phyloP scores from a whole-genome alignment of 2,329 filamentous ascomycete genomes.

The Calycina marina region DNA sequence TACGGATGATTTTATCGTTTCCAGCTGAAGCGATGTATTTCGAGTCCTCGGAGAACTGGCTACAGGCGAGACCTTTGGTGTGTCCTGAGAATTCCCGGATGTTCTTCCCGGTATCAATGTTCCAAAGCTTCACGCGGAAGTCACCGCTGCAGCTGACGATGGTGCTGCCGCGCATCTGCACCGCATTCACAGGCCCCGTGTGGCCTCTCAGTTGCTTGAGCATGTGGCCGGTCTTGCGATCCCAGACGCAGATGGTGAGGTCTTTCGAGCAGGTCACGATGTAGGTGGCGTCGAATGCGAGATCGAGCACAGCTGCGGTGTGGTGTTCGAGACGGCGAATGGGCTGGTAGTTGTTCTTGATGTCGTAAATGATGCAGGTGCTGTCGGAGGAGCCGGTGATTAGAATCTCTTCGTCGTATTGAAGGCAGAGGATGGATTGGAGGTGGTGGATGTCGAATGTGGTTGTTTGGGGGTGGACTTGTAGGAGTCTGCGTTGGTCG shows the following conservation, averaged over 20 bases:
- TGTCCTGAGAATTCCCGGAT: slow-evolving; percentile 84
- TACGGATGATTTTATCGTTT: slow-evolving; percentile 89
- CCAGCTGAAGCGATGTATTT: slow-evolving; percentile 85
- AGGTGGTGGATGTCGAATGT: slow-evolving; percentile 60
- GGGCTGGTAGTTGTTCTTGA: slow-evolving; percentile 64
- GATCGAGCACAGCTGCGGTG: slow-evolving; percentile 77
- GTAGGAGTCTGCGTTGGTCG: slow-evolving; percentile 22
- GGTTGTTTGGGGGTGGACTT: slow-evolving; percentile 37
- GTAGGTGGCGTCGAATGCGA: slow-evolving; percentile 81
- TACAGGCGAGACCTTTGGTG: slow-evolving; percentile 86
- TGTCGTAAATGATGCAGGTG: slow-evolving; percentile 81
- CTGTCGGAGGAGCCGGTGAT: slow-evolving; percentile 91
- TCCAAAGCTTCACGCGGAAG: slow-evolving; percentile 89
- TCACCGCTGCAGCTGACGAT: slow-evolving; percentile 91
- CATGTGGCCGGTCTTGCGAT: slow-evolving; percentile 61
- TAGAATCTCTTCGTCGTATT: slow-evolving; percentile 85
- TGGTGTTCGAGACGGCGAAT: slow-evolving; percentile 67
- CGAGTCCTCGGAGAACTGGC: slow-evolving; percentile 93
- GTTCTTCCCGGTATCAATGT: slow-evolving; percentile 73
- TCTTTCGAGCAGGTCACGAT: slow-evolving; percentile 98
- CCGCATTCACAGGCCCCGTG: slow-evolving; percentile 84
- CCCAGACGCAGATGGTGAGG: slow-evolving; percentile 86
- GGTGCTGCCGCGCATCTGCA: slow-evolving; percentile 84
- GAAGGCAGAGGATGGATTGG: slow-evolving; percentile 85
- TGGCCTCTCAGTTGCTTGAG: slow-evolving; percentile 75